These are phyloP conservation scores for Neopestalotiopsis sp. DNA, from an alignment of 2,329 filamentous ascomycete genomes.

Conservation along the genomic window DNA sequence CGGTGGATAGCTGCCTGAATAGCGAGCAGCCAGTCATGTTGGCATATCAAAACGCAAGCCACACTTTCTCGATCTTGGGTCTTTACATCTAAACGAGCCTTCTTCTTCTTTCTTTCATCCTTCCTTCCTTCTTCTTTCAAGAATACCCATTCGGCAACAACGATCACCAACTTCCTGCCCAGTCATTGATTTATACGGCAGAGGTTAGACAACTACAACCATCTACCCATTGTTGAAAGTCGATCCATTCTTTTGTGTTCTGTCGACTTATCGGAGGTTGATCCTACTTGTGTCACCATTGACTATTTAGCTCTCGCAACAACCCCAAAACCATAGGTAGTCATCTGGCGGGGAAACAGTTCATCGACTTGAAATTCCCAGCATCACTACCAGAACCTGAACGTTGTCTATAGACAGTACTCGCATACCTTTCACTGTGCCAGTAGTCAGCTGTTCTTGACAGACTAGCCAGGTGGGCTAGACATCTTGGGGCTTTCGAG, in stretches of 20 bases:
- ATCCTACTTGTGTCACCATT: background rate
- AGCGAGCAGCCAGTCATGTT: conserved; percentile 50
- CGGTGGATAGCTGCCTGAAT: conserved; percentile 41
- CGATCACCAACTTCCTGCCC: background rate
- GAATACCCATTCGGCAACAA: background rate
- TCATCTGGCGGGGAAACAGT: background rate
- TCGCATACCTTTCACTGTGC: background rate
- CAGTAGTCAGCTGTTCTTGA: conserved; percentile 34
- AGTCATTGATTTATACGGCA: background rate
- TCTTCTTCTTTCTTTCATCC: conserved; percentile 23
- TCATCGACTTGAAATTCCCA: conserved; percentile 18
- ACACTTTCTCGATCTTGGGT: conserved; percentile 44
- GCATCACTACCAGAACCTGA: background rate
- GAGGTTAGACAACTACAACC: background rate
- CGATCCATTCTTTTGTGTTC: background rate
- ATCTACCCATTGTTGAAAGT: background rate
- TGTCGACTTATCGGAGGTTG: background rate
- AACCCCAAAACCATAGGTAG: background rate
- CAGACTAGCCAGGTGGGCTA: conserved; percentile 32
- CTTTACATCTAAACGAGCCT: conserved; percentile 26
- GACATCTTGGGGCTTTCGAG: conserved; percentile 38
- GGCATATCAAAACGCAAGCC: conserved; percentile 46
- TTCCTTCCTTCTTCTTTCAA: conserved; percentile 22
- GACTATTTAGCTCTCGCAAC: background rate
- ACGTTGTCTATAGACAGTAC: background rate